phyloP scores from a whole-genome alignment of 2,329 filamentous ascomycete species.

The Ceratocystis variospora region DNA sequence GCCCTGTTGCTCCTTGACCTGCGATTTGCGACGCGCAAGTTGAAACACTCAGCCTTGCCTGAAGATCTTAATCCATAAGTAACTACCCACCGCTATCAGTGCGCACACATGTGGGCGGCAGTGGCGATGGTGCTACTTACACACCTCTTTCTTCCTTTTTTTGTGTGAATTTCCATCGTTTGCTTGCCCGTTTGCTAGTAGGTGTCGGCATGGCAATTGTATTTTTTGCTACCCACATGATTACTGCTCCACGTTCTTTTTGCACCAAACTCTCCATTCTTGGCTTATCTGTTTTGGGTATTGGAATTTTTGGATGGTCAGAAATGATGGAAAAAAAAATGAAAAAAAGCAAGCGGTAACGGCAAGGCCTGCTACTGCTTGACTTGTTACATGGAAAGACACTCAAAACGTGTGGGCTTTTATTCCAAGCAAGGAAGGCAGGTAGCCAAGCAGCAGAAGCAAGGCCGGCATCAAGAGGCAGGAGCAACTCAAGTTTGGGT shows the following conservation, averaged over 20 bases:
- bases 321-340: not conserved
- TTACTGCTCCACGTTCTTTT: not conserved
- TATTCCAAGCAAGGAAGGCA: not conserved
- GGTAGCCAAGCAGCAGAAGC: not conserved
- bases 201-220: too few relatives aligned
- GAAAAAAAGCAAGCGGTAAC: not conserved
- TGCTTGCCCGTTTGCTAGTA: not conserved
- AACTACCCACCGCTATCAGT: constrained; percentile 3
- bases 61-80: constrained; percentile 3
- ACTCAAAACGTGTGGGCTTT: not conserved
- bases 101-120: not conserved
- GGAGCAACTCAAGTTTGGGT: not conserved
- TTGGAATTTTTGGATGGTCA: not conserved
- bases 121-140: not conserved
- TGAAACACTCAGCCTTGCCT: constrained; percentile 13
- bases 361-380: not conserved
- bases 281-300: not conserved
- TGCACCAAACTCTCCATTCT: not conserved
- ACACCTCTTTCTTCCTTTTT: not conserved
- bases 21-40: constrained; percentile 7
- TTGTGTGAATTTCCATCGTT: not conserved
- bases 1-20: not conserved
- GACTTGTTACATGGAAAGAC: not conserved
- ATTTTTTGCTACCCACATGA: too few relatives aligned
- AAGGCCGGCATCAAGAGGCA: not conserved